Percentiles rank a stretch among this genome's conserved stretches.
These are phyloP conservation scores for Cyclocybe cylindracea DNA, from an alignment of 768 basidiomycete species.

Conservation along the genomic window DNA sequence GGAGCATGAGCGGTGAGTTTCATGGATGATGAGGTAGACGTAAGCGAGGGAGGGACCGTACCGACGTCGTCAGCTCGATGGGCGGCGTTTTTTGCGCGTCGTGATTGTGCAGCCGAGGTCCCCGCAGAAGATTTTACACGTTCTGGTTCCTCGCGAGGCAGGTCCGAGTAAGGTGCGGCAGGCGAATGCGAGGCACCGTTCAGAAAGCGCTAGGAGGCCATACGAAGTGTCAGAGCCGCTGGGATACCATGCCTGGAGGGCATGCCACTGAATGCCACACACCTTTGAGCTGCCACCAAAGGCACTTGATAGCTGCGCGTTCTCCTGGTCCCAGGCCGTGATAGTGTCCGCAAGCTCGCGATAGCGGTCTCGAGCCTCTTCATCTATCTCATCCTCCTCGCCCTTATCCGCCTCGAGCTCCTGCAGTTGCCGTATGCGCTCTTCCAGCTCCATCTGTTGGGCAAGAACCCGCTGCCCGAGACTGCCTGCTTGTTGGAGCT, in stretches of 20 bases:
- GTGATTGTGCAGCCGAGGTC: constrained; percentile 82
- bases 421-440: constrained; percentile 80
- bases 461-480: constrained; percentile 92
- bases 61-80: constrained; percentile 90
- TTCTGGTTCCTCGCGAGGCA: constrained; percentile 62
- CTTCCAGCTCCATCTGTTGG: constrained; percentile 93
- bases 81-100: constrained; percentile 89
- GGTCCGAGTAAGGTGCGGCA: constrained; percentile 44
- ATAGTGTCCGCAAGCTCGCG: constrained; percentile 77
- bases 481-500: constrained; percentile 88
- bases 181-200: constrained; percentile 53
- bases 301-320: constrained; percentile 69
- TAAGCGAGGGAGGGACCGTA: constrained; percentile 39
- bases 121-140: constrained; percentile 59
- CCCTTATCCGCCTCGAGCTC: constrained; percentile 65
- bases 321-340: constrained; percentile 77
- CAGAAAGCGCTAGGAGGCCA: constrained; percentile 34
- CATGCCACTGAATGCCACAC: constrained; percentile 22
- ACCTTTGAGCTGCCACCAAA: constrained; percentile 69
- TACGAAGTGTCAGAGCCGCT: constrained; percentile 4
- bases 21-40: constrained; percentile 14
- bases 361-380: constrained; percentile 71
- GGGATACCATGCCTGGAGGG: neutral
- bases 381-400: constrained; percentile 64
- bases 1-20: constrained; percentile 21